phyloP scores from a whole-genome alignment of 1,139 yeast species.

The Geotrichum fermentans region DNA sequence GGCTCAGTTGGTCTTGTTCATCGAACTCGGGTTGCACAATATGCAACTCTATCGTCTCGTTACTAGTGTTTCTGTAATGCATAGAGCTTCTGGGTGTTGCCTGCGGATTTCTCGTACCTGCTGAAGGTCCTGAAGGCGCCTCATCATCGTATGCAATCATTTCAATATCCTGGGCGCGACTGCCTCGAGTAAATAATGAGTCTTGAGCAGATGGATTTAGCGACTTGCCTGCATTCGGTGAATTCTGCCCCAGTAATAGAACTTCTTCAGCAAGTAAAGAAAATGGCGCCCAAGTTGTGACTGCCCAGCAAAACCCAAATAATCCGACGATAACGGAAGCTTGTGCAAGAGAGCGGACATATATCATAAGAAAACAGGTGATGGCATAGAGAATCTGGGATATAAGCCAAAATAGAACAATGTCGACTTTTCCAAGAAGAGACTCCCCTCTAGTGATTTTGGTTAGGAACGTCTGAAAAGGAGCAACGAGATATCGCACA shows the following conservation, averaged over 20 bases:
- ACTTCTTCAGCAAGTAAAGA: conserved; percentile 41
- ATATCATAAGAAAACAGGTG: conserved; percentile 34
- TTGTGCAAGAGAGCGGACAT: conserved; percentile 29
- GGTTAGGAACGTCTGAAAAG: conserved; percentile 3
- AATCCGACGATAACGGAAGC: conserved; percentile 37
- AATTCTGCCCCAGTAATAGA: conserved; percentile 21
- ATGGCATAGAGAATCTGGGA: conserved; percentile 38
- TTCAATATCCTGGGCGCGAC: conserved; percentile 20
- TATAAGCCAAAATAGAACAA: conserved; percentile 34
- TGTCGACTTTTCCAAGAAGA: conserved; percentile 16
- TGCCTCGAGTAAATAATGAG: conserved; percentile 11
- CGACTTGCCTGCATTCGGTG: neutral
- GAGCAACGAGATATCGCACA: neutral
- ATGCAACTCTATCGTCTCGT: conserved; percentile 12
- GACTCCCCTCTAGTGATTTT: conserved; percentile 2
- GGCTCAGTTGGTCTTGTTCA: conserved; percentile 14
- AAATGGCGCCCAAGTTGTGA: conserved; percentile 43
- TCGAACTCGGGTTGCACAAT: conserved; percentile 15
- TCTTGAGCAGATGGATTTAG: conserved; percentile 1
- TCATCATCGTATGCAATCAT: conserved; percentile 11
- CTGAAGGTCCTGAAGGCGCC: neutral
- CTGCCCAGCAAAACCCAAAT: conserved; percentile 42
- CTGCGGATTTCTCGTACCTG: no score
- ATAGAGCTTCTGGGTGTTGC: neutral
- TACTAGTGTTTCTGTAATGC: conserved; percentile 5